These are phyloP conservation scores for Rhinocladiella mackenziei DNA, from an alignment of 2,329 filamentous ascomycete genomes.

Conservation along the genomic window DNA sequence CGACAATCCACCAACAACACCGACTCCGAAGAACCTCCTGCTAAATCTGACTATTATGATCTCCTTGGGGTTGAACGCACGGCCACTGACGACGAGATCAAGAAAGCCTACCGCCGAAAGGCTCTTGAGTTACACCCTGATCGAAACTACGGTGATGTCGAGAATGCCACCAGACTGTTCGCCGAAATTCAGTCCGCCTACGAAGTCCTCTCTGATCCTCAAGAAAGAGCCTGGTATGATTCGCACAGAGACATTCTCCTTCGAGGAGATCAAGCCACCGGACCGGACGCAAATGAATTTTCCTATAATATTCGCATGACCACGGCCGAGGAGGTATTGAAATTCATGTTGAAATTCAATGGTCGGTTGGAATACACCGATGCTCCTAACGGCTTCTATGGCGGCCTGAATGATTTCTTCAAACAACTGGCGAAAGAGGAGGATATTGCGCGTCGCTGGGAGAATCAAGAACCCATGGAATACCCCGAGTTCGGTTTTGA, in stretches of 20 bases:
- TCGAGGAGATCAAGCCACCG: slow-evolving; percentile 52
- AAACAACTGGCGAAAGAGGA: slow-evolving; percentile 78
- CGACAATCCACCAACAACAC: slow-evolving; percentile 38
- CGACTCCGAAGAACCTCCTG: slow-evolving; percentile 25
- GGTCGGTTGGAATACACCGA: slow-evolving; percentile 75
- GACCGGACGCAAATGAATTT: slow-evolving; percentile 50
- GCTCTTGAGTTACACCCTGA: slow-evolving; percentile 93
- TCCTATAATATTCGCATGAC: slow-evolving; percentile 71
- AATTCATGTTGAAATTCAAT: slow-evolving; percentile 76
- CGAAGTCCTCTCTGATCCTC: slow-evolving; percentile 90
- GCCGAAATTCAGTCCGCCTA: slow-evolving; percentile 91
- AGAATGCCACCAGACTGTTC: slow-evolving; percentile 77
- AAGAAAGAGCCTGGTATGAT: slow-evolving; percentile 97
- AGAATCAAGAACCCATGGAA: slow-evolving; percentile 55
- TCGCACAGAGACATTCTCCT: slow-evolving; percentile 85
- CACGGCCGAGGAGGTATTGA: slow-evolving; percentile 72
- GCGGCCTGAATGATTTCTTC: slow-evolving; percentile 71
- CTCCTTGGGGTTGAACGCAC: slow-evolving; percentile 68
- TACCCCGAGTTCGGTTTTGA: slow-evolving; percentile 82
- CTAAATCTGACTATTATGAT: slow-evolving; percentile 60
- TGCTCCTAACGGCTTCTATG: slow-evolving; percentile 77
- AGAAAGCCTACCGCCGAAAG: slow-evolving; percentile 85
- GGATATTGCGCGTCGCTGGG: slow-evolving; percentile 66
- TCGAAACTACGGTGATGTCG: slow-evolving; percentile 81
- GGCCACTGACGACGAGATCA: slow-evolving; percentile 85